Percentiles rank a stretch among this genome's conserved stretches.
These are phyloP conservation scores for Rostrohypoxylon terebratum DNA, from an alignment of 495 filamentous ascomycete species.

Conservation along the genomic window DNA sequence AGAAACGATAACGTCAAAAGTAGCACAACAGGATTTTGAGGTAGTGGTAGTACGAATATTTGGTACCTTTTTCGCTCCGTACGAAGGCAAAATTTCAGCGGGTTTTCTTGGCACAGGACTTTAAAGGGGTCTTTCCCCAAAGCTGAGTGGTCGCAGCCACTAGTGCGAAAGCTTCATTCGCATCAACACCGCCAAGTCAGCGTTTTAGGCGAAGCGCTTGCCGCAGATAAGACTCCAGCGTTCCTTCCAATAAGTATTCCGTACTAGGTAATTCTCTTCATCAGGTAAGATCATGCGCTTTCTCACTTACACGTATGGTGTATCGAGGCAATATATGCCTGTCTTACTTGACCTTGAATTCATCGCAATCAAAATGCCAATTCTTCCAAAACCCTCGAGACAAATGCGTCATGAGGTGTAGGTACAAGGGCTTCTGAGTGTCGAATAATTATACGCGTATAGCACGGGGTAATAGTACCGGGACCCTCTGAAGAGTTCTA, in stretches of 20 bases:
- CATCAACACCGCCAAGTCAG: conserved; percentile 17
- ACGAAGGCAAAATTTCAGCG: conserved; percentile 2
- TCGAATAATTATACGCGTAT: not conserved
- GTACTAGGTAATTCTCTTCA: not conserved
- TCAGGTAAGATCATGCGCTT: conserved; percentile 5
- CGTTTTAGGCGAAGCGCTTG: not conserved
- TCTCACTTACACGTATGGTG: not conserved
- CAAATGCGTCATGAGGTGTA: not conserved
- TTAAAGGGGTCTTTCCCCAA: conserved; percentile 15
- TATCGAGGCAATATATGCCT: not conserved
- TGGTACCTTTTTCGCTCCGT: not conserved
- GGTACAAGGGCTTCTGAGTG: not conserved
- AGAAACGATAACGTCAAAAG: conserved; percentile 20
- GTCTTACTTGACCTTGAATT: not conserved
- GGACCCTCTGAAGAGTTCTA: conserved; percentile 11
- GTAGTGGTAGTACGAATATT: conserved; percentile 10
- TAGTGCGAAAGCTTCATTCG: conserved; percentile 17
- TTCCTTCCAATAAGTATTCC: not conserved
- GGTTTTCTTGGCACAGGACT: conserved; percentile 36
- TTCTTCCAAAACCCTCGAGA: not conserved
- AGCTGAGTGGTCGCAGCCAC: conserved; percentile 17
- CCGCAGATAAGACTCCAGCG: conserved; percentile 1
- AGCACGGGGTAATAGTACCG: not conserved
- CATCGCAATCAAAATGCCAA: not conserved
- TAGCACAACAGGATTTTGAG: conserved; percentile 28